Percentiles rank a stretch among this genome's conserved stretches.
phyloP scores from a whole-genome alignment of 352 stramenopile genomes.

The Pythium phragmitis region DNA sequence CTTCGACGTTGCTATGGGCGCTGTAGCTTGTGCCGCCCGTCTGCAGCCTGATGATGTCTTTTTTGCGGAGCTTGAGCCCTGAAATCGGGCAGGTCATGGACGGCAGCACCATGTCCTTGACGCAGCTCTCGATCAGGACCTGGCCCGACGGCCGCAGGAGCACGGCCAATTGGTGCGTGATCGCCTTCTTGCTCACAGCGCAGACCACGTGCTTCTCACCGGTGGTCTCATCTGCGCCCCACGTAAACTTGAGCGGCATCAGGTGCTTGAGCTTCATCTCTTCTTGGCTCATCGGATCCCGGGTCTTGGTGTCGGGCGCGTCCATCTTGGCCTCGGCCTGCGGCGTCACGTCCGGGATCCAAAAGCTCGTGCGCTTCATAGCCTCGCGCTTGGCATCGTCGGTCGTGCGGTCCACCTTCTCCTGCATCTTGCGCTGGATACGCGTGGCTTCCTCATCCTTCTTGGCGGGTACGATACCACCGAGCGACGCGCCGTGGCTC shows the following conservation, averaged over 20 bases:
- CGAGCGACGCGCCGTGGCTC: conserved; percentile 16
- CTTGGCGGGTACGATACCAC: not conserved
- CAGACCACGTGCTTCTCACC: conserved; percentile 56
- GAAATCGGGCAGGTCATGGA: conserved; percentile 85
- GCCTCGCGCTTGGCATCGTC: conserved; percentile 70
- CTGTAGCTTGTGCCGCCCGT: conserved; percentile 76
- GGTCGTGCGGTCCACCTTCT: conserved; percentile 75
- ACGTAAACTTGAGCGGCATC: conserved; percentile 86
- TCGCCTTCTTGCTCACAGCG: conserved; percentile 81
- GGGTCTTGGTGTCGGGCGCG: conserved; percentile 69
- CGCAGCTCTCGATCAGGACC: conserved; percentile 75
- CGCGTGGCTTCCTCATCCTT: conserved; percentile 19
- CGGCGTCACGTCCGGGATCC: conserved; percentile 84
- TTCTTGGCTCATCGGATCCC: conserved; percentile 82
- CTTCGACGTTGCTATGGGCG: conserved; percentile 83
- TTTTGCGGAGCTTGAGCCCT: conserved; percentile 83
- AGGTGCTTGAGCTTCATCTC: conserved; percentile 87
- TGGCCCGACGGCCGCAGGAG: conserved; percentile 76
- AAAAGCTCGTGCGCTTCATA: conserved; percentile 85
- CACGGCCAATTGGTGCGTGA: conserved; percentile 76
- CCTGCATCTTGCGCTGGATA: conserved; percentile 47
- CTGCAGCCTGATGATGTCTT: conserved; percentile 82
- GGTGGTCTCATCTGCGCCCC: conserved; percentile 33
- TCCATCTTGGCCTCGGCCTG: conserved; percentile 45
- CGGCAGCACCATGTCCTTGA: conserved; percentile 83